Evolutionary conservation across 345 rosid genomes (phyloP).

Genomic region (Citrus mangshanensis): DNA sequence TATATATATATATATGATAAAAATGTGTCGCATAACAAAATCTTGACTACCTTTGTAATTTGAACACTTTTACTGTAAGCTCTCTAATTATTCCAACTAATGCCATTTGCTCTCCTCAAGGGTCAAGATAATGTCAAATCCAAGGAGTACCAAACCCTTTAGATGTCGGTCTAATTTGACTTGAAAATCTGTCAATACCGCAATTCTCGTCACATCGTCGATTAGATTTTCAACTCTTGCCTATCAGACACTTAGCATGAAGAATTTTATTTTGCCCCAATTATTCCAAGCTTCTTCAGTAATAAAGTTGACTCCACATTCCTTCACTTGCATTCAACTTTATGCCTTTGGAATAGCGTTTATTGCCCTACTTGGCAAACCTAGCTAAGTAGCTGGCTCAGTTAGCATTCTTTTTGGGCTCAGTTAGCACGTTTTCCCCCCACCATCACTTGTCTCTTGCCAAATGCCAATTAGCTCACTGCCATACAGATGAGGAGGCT

Average conservation of each 20-base stretch:
- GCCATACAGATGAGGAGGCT: neutral
- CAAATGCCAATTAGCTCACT: too few species aligned
- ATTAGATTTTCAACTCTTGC: neutral
- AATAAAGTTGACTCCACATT: slow-evolving; percentile 13
- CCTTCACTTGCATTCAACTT: slow-evolving; percentile 10
- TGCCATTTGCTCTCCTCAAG: neutral
- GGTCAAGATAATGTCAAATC: slow-evolving; percentile 2
- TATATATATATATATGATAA: too few species aligned
- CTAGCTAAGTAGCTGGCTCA: too few species aligned
- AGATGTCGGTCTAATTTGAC: slow-evolving; percentile 6
- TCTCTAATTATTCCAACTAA: neutral
- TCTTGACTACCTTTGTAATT: neutral
- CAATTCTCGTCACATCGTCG: neutral
- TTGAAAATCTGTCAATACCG: neutral
- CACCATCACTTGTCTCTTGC: too few species aligned
- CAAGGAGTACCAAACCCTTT: neutral
- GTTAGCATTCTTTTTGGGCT: too few species aligned
- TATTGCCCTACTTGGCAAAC: neutral
- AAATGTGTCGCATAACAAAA: neutral
- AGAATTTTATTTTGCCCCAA: neutral
- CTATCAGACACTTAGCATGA: neutral
- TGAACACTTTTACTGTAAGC: neutral
- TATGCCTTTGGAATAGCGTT: slow-evolving; percentile 2
- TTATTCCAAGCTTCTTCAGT: slow-evolving; percentile 36
- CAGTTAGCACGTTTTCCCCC: too few species aligned